Conservation (phyloP, 257 asterid species). For the Leonotis leonurus region DNA sequence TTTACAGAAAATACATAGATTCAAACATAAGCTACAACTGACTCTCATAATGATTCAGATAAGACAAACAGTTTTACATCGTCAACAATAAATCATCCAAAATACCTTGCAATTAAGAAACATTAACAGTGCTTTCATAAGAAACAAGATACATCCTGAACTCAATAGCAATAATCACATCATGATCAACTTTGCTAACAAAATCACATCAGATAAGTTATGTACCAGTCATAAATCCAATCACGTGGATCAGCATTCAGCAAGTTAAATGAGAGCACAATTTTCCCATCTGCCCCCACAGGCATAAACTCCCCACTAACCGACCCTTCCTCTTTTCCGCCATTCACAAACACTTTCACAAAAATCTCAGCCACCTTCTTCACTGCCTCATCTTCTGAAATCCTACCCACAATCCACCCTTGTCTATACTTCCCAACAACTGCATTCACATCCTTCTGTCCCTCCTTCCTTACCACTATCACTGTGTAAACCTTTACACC, state of each 20-base stretch:
- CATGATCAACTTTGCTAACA: background rate
- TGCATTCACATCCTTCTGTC: constrained; percentile 37
- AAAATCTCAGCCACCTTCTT: constrained; percentile 66
- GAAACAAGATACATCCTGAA: too few species aligned
- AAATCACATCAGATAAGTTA: constrained; percentile 3
- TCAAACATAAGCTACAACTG: constrained; percentile 1
- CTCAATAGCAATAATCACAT: background rate
- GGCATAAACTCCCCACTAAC: constrained; percentile 93
- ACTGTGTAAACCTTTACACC: constrained; percentile 53
- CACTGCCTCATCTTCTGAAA: constrained; percentile 44
- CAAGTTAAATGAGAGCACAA: constrained; percentile 89
- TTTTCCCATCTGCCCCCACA: constrained; percentile 89
- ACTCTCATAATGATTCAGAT: too few species aligned
- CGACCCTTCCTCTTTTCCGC: constrained; percentile 77
- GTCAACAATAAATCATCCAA: too few species aligned
- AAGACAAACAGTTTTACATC: too few species aligned
- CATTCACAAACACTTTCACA: constrained; percentile 63
- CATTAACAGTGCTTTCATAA: too few species aligned
- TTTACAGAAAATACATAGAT: background rate
- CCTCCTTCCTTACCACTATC: constrained; percentile 54
- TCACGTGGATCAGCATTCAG: constrained; percentile 79
- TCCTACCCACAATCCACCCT: constrained; percentile 74
- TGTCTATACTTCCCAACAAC: constrained; percentile 86
- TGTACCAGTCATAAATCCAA: constrained; percentile 85
- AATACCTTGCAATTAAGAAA: too few species aligned